These are phyloP conservation scores for Balansia obtecta DNA, from an alignment of 2,329 filamentous ascomycete genomes.

Conservation along the genomic window DNA sequence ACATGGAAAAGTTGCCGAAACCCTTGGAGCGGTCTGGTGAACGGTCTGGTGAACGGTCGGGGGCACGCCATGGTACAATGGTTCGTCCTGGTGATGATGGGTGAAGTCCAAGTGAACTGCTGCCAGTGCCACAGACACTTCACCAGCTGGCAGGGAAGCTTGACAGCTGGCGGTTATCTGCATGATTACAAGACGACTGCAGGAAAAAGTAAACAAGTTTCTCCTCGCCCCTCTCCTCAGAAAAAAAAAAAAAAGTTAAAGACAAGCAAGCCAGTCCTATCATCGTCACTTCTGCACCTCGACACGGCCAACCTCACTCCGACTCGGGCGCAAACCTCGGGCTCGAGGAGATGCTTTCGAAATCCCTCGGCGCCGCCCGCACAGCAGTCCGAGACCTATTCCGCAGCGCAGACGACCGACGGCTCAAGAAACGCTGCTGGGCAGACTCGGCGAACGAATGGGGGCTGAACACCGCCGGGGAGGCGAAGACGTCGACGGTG, in stretches of 20 bases:
- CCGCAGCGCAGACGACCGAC: neutral
- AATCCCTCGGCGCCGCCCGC: conserved; percentile 4
- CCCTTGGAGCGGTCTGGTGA: too few species aligned
- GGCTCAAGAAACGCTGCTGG: neutral
- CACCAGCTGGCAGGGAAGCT: neutral
- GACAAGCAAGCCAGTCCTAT: too few species aligned
- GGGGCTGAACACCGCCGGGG: neutral
- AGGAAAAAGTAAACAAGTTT: too few species aligned
- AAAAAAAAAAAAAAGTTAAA: too few species aligned
- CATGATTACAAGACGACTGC: neutral
- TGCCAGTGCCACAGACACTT: neutral
- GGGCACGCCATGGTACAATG: too few species aligned
- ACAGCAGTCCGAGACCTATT: conserved; percentile 3
- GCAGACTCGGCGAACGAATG: conserved; percentile 1
- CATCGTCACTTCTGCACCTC: too few species aligned
- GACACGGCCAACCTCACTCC: too few species aligned
- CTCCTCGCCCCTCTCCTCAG: too few species aligned
- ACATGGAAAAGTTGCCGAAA: too few species aligned
- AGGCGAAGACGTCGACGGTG: neutral
- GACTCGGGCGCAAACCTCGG: too few species aligned
- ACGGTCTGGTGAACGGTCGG: too few species aligned
- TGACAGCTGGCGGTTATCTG: neutral
- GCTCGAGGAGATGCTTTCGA: neutral
- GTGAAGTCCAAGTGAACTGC: neutral
- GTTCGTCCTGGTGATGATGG: neutral